phyloP scores from a whole-genome alignment of 2,329 filamentous ascomycete genomes.

The Fusarium pseudograminearum region DNA sequence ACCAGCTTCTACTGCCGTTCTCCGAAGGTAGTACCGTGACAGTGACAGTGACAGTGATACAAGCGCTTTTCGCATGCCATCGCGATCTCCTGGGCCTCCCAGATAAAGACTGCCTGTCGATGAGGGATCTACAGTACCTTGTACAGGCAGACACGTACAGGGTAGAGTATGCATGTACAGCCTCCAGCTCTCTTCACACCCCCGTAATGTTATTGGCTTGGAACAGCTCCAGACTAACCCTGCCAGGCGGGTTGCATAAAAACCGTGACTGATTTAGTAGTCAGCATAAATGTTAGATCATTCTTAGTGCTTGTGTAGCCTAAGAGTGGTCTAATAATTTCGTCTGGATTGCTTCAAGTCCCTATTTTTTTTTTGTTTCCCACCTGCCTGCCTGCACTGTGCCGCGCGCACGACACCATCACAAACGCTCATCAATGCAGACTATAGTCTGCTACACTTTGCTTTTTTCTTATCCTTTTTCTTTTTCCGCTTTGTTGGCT shows the following conservation, averaged over 20 bases:
- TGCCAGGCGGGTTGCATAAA: background rate
- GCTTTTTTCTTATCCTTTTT: conserved; percentile 29
- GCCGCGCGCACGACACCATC: conserved; percentile 28
- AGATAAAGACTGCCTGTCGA: conserved; percentile 10
- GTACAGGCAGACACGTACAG: background rate
- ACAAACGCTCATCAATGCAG: conserved; percentile 24
- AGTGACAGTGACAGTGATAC: conserved; percentile 13
- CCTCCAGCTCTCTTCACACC: background rate
- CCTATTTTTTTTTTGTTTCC: too few relatives aligned
- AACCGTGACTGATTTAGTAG: too few relatives aligned
- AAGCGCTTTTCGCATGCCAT: conserved; percentile 18
- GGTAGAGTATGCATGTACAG: background rate
- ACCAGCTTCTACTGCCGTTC: conserved; percentile 33
- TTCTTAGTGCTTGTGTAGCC: too few relatives aligned
- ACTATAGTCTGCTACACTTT: conserved; percentile 17
- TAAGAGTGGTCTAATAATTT: too few relatives aligned
- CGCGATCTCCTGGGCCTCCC: conserved; percentile 21
- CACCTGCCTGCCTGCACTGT: conserved; percentile 16
- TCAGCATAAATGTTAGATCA: too few relatives aligned
- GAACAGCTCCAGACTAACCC: conserved; percentile 8
- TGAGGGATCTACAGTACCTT: conserved; percentile 7
- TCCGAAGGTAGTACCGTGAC: conserved; percentile 31
- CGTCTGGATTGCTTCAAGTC: too few relatives aligned
- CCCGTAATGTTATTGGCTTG: background rate
- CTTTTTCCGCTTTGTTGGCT: conserved; percentile 4